Conservation (phyloP, 1,284 basidiomycete genomes). For the Stygiomarasmius scandens region DNA sequence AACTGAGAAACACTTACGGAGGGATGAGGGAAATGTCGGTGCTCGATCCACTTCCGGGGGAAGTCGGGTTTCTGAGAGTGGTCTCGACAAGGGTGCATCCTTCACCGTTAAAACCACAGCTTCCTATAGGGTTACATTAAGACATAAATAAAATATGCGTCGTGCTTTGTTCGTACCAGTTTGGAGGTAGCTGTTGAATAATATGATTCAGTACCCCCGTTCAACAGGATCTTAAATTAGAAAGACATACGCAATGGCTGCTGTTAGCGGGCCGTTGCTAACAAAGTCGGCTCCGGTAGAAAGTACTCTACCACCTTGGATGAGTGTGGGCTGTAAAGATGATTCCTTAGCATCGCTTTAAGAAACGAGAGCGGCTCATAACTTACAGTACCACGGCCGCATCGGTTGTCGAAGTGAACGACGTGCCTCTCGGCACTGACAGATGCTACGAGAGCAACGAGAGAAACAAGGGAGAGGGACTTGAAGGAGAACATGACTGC, state of each 20-base stretch:
- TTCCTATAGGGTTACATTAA: not conserved
- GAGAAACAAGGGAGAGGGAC: slow-evolving; percentile 16
- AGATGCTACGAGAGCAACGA: slow-evolving; percentile 20
- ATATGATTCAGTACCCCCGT: not conserved
- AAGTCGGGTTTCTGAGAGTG: slow-evolving; percentile 8
- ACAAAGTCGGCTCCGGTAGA: slow-evolving; percentile 14
- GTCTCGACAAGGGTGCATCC: slow-evolving; percentile 8
- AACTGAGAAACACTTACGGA: slow-evolving; percentile 2
- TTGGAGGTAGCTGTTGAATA: slow-evolving; percentile 5
- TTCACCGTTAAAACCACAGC: slow-evolving; percentile 8
- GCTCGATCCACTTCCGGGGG: slow-evolving; percentile 9
- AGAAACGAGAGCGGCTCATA: no score
- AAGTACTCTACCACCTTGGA: slow-evolving; percentile 8
- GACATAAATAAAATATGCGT: not conserved
- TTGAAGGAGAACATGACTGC: slow-evolving; percentile 5
- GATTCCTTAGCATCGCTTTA: not conserved
- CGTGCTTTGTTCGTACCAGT: not conserved
- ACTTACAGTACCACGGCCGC: slow-evolving; percentile 29
- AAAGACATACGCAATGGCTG: slow-evolving; percentile 13
- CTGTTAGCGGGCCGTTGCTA: slow-evolving; percentile 1
- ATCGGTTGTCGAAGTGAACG: slow-evolving; percentile 32
- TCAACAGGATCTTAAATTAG: not conserved
- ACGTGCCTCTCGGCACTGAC: slow-evolving; percentile 30
- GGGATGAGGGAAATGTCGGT: slow-evolving; percentile 8
- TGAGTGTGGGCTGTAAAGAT: slow-evolving; percentile 9